Evolutionary conservation across 2,329 filamentous ascomycete species (phyloP), one percentile per base, ranked within the genome.

Genomic region (Epichloe bromicola): DNA sequence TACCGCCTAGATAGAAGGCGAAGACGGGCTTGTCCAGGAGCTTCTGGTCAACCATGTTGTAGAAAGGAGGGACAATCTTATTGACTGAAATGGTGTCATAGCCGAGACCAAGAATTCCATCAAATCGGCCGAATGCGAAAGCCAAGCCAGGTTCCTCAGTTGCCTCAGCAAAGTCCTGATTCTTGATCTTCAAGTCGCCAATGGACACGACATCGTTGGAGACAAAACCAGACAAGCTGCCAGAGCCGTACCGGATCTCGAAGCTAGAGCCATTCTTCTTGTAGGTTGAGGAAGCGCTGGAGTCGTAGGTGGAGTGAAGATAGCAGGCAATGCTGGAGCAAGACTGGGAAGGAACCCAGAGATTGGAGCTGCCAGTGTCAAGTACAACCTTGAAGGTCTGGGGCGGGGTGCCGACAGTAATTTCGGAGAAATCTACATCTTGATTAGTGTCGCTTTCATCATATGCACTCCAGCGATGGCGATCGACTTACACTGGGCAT

Each of bases 31-130:
- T 85, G 63, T 98, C 93, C 53, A 98, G 72, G 48, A 95, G 78
- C 61, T 82, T 83, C 74, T 97, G 88, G 62, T 95, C 79, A 57
- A 97, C 66, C 86, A 97, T 87, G 70, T 87, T 87, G 79, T 97
- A 97, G 73, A 98, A 96, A 49, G 93, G 93, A 55, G 93, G 93
- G 46, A 89, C 81, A 53, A 98, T 95, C 64, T 80, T 75, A 76
- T 98, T 96, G 63, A 98, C 93, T n/a, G 90, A 90, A 70, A 98
- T 95, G 64, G 85, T 88, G 70, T 97, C 88, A 63, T 87, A 98
- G 55, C 88, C 93, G 55, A 98, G 80, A 65, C 93, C 93, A 55
- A 98, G 74, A 61, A 98, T 98, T 62, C 93, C 93, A 65, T 98
- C 93, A 65, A 98, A 98, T 60, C 88, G 83, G 65, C 93, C 93